Conservation (phyloP, 768 basidiomycete species). For the Suillus discolor region DNA sequence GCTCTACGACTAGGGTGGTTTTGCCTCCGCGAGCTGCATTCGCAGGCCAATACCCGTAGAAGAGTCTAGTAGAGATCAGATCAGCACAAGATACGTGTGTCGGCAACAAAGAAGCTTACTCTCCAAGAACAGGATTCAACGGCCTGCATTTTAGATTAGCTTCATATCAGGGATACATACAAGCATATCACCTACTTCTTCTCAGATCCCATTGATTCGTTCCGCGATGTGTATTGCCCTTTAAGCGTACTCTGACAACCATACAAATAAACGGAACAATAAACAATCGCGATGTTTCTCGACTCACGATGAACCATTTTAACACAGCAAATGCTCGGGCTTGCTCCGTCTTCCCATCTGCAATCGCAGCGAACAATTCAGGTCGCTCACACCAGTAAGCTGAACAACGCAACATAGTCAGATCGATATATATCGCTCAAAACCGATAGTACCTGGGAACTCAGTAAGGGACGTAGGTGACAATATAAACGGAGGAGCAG, state of each 20-base stretch:
- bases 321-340: constrained; percentile 80
- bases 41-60: constrained; percentile 90
- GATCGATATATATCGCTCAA: constrained; percentile 5
- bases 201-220: constrained; percentile 95
- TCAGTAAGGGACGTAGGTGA: constrained; percentile 91
- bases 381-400: constrained; percentile 99
- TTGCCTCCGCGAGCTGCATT: constrained; percentile 65
- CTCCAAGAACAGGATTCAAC: constrained; percentile 93
- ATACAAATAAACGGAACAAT: background rate
- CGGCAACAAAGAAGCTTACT: constrained; percentile 47
- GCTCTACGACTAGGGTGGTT: constrained; percentile 86
- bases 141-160: constrained; percentile 54
- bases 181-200: constrained; percentile 71
- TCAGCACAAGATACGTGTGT: background rate
- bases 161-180: background rate
- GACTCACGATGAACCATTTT: constrained; percentile 89
- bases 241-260: constrained; percentile 77
- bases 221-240: constrained; percentile 92
- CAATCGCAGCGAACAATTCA: constrained; percentile 84
- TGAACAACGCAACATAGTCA: constrained; percentile 28
- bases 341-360: constrained; percentile 72
- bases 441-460: constrained; percentile 68
- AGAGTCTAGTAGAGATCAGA: constrained; percentile 50
- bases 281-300: background rate
- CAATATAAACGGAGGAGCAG: constrained; percentile 90